Conservation (phyloP, 805 yeast species). For the Starmerella kuoi region DNA sequence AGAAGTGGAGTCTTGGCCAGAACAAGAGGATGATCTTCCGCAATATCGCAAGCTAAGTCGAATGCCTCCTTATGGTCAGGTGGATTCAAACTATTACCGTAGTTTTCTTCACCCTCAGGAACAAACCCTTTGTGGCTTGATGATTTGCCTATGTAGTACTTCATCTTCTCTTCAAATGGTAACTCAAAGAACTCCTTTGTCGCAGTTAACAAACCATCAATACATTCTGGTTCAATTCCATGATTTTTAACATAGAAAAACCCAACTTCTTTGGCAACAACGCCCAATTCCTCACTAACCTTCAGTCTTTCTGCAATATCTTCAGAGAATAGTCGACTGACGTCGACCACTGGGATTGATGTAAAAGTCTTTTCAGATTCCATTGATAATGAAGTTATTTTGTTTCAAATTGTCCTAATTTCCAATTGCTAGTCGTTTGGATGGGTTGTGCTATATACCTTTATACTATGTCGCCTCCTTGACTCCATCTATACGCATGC, state of each 20-base stretch:
- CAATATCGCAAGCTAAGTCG: conserved; percentile 36
- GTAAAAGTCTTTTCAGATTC: too few relatives aligned
- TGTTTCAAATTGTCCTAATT: too few relatives aligned
- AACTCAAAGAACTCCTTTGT: conserved; percentile 36
- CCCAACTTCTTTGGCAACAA: conserved; percentile 46
- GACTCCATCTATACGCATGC: too few relatives aligned
- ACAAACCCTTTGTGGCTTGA: conserved; percentile 34
- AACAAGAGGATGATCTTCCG: conserved; percentile 28
- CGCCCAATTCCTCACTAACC: conserved; percentile 23
- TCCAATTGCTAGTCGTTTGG: too few relatives aligned
- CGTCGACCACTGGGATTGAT: conserved; percentile 13
- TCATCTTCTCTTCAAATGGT: conserved; percentile 36
- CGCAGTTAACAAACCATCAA: conserved; percentile 31
- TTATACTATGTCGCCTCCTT: too few relatives aligned
- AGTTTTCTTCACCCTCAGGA: conserved; percentile 15
- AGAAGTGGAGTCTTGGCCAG: conserved; percentile 31
- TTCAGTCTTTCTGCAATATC: conserved; percentile 10
- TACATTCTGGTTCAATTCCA: background rate
- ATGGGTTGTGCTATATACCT: too few relatives aligned
- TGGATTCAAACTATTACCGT: conserved; percentile 16
- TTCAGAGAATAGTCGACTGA: conserved; percentile 8
- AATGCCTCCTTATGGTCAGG: conserved; percentile 53
- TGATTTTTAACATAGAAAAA: conserved; percentile 41
- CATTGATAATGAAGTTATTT: too few relatives aligned
- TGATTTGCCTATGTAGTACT: conserved; percentile 37